These are phyloP conservation scores for Galerina sulciceps DNA, from an alignment of 768 basidiomycete species.

Conservation along the genomic window DNA sequence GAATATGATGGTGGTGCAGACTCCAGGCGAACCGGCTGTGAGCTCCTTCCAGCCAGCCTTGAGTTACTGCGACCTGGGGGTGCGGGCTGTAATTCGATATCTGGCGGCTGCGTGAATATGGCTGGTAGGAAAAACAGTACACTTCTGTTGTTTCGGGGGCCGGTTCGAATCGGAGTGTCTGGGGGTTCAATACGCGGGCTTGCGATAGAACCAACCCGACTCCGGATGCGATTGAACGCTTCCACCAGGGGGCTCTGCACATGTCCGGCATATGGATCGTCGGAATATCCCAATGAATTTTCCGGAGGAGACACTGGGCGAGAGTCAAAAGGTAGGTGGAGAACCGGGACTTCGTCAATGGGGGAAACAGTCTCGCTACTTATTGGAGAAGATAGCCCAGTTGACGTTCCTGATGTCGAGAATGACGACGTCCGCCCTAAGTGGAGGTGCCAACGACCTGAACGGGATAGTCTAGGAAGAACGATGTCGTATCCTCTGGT, in stretches of 20 bases:
- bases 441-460: conserved; percentile 77
- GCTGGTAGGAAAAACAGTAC: conserved; percentile 85
- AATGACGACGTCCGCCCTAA: conserved; percentile 58
- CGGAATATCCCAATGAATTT: conserved; percentile 42
- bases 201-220: conserved; percentile 55
- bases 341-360: conserved; percentile 56
- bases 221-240: conserved; percentile 58
- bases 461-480: conserved; percentile 73
- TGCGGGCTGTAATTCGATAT: conserved; percentile 46
- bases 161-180: conserved; percentile 49
- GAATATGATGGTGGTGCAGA: conserved; percentile 26
- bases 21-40: conserved; percentile 18
- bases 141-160: conserved; percentile 54
- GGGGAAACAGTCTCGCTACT: conserved; percentile 44
- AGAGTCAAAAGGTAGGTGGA: conserved; percentile 67
- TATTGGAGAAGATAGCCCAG: conserved; percentile 45
- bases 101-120: conserved; percentile 62
- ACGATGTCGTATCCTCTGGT: conserved; percentile 74
- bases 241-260: conserved; percentile 54
- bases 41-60: conserved; percentile 27
- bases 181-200: conserved; percentile 42
- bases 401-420: conserved; percentile 48
- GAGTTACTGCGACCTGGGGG: conserved; percentile 24
- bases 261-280: conserved; percentile 46
- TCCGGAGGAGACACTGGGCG: conserved; percentile 61